Base-by-base conservation (phyloP, 306 rosid genomes). In the Quercus bicolor region DNA sequence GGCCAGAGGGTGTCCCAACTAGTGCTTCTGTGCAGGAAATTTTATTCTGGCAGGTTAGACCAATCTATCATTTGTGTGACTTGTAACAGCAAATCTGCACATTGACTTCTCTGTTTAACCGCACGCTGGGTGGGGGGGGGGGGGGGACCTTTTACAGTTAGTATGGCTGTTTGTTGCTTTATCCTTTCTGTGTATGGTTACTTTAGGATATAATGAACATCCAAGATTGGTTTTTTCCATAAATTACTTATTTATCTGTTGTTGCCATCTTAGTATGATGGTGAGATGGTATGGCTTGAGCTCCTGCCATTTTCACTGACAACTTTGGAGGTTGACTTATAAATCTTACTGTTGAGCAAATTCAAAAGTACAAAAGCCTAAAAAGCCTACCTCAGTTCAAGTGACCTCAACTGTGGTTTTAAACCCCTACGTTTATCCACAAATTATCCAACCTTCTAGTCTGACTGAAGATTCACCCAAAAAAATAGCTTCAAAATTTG, bases 1-100 rank as follows among this genome's bases (percentile, higher is more conserved):
- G 93, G 93, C 97, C 97, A 56, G 97, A 91, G 81, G 97, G 97
- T 24, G 86, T 86, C 72, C 93, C 97, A 75, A 79, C 91, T 19
- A 85, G 93, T 79, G 78, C 87, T 5, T 72, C 97, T 43, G 93
- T 87, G 81, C 97, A 91, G 75, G 97, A 91, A 84, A 89, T 89
- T 19, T 78, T 91, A 75, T 91, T 86, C 80, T 91, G 97, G 97
- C 97, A 91, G 92, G 94, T 88, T 14, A 71, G 76, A 59, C 68
- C 57, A 51, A 55, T 74, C 61, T 78, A 34, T 21, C 72, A 16
- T 72, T 62, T 54, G 19, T 69, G 8, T 71, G 45, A 40, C 56
- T 54, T 37, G 45, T 66, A 37, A 68, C 48, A n/a, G 29, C 69
- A 2, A 12, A 48, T 48, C 53, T 48, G 53, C 53, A 48, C 53